Percentiles rank a stretch among this genome's conserved stretches.
phyloP scores from a whole-genome alignment of 257 asterid species.

The Anisodus acutangulus region DNA sequence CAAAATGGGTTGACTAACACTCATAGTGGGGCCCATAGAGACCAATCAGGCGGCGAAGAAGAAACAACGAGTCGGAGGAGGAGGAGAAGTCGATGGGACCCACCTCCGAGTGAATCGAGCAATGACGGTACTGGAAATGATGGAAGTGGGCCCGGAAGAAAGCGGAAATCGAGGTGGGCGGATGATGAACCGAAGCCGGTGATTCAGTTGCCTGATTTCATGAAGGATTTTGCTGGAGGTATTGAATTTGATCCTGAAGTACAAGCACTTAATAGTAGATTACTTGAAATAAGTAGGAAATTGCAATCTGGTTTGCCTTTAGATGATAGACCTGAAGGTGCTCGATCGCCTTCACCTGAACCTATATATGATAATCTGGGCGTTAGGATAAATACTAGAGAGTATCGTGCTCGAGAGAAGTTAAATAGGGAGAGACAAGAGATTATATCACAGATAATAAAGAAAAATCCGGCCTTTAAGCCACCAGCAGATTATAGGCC shows the following conservation, averaged over 20 bases:
- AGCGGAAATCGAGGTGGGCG: constrained; percentile 94
- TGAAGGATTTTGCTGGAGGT: constrained; percentile 86
- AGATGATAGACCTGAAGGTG: constrained; percentile 93
- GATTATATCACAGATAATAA: constrained; percentile 81
- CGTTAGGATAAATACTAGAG: constrained; percentile 87
- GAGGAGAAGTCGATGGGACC: constrained; percentile 89
- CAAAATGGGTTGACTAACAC: constrained; percentile 58
- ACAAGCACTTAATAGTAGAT: constrained; percentile 81
- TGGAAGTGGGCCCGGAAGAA: constrained; percentile 64
- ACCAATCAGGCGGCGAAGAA: constrained; percentile 89
- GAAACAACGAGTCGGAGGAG: constrained; percentile 71
- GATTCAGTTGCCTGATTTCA: constrained; percentile 84
- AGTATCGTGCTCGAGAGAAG: constrained; percentile 90
- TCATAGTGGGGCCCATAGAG: constrained; percentile 61
- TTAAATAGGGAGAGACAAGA: constrained; percentile 92
- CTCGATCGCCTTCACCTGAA: constrained; percentile 96
- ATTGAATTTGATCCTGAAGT: constrained; percentile 90
- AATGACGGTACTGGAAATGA: constrained; percentile 48
- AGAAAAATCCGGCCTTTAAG: constrained; percentile 93
- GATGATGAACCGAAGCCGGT: constrained; percentile 85
- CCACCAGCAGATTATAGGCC: constrained; percentile 99
- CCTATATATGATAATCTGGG: constrained; percentile 93
- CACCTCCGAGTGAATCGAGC: constrained; percentile 65
- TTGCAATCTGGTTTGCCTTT: constrained; percentile 84
- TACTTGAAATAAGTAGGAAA: constrained; percentile 84